Evolutionary conservation across 2,329 filamentous ascomycete species (phyloP), one percentile per base, ranked within the genome.

Genomic region (Ascocoryne sarcoides): DNA sequence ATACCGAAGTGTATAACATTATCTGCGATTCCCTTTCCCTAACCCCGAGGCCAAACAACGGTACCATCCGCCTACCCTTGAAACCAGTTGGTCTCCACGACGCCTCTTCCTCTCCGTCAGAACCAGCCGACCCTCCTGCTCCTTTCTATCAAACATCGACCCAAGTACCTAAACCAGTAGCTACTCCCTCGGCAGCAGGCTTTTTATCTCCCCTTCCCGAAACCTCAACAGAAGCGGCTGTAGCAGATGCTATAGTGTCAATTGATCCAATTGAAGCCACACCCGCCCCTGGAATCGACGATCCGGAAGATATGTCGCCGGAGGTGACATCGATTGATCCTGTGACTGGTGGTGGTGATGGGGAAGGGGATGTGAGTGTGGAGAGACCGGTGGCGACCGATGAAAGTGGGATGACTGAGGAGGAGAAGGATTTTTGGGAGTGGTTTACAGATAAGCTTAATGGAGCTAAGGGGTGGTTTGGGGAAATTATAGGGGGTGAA

Each of bases 1-100:
- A 96, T 50, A 89, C 78, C 44, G 84, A 95, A 55, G 84, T 96
- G 7, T 96, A 96, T 65, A 95, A 95, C 56, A 85, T 96, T 47
- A 64, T 96, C 32, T 95, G 90, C 60, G 89, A 95, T 62, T 89
- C 85, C 0, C 64, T 96, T 18, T 80, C 82, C 10, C 66, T 96
- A 42, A 61, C 58, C 3, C 84, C 88, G 0, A 71, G 71, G 39
- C 76, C 84, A 1, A 95, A 95, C 60, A 96, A 96, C 57, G 90
- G 90, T 36, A 95, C 88, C 0, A 65, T 95, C 4, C 71, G 80
- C 9, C 70, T 90, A 10, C 84, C 84, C 0, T 64, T 90, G 18
- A 53, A 54, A 23, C 38, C 57, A 10, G 37, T 59, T 32, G 57
- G 56, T 9, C 18, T 51, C 3, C 84, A 89, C 56, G 67, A 71